A percentile compares a stretch with the other conserved stretches of the same genome.
Conservation (phyloP, 257 asterid species). For the Rubia yunnanensis region DNA sequence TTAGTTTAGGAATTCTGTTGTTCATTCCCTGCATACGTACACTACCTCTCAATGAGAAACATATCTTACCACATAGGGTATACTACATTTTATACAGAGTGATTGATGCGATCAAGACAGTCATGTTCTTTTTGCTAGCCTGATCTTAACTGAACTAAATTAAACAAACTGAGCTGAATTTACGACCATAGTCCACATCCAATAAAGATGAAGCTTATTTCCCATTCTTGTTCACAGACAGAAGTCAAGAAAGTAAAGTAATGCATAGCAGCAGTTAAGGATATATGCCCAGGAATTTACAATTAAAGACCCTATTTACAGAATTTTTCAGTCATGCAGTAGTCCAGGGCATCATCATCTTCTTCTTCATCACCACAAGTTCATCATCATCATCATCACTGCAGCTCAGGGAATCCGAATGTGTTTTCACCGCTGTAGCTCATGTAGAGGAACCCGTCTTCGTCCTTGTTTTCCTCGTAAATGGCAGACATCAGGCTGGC, state of each 20-base stretch:
- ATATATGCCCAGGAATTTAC: slow-evolving; percentile 12
- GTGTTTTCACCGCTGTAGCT: slow-evolving; percentile 79
- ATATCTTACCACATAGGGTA: no score
- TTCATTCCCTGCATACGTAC: no score
- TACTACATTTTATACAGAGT: no score
- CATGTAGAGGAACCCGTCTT: slow-evolving; percentile 82
- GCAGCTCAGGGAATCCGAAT: slow-evolving; percentile 33
- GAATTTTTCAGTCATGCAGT: not conserved
- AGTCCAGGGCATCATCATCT: not conserved
- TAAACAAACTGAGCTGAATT: no score
- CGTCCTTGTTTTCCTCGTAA: slow-evolving; percentile 73
- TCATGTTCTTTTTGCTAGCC: no score
- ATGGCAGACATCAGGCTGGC: slow-evolving; percentile 64
- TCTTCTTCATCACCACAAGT: not conserved
- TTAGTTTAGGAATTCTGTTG: no score
- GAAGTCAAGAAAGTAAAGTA: not conserved
- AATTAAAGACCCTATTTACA: slow-evolving; percentile 7
- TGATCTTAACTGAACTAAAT: no score
- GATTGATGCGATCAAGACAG: no score
- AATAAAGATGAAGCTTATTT: no score
- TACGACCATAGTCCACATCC: no score
- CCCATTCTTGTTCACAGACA: no score
- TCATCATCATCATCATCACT: slow-evolving; percentile 2
- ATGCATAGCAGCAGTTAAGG: not conserved
- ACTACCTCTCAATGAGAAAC: no score